These are phyloP conservation scores for Barnettozyma californica DNA, from an alignment of 805 yeast species.

Conservation along the genomic window DNA sequence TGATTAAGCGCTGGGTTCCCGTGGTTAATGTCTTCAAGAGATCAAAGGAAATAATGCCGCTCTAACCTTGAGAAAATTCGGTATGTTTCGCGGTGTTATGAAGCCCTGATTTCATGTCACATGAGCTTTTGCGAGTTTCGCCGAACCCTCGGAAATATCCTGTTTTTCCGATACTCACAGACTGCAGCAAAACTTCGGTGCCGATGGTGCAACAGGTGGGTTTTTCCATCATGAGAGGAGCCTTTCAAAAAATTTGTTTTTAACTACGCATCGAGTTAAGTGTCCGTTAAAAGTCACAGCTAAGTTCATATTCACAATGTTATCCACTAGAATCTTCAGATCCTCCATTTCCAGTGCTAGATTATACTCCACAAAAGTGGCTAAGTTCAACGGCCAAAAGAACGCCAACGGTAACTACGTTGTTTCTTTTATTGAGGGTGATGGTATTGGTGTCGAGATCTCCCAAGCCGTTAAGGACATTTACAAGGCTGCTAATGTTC, in stretches of 20 bases:
- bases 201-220: constrained; percentile 2
- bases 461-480: constrained; percentile 91
- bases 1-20: not conserved
- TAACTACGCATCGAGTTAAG: not conserved
- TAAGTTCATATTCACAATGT: constrained; percentile 58
- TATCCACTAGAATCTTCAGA: constrained; percentile 88
- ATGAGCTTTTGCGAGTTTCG: constrained; percentile 4
- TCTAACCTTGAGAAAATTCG: not conserved
- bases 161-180: not conserved
- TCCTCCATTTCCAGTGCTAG: constrained; percentile 25
- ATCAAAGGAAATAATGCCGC: not conserved
- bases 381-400: constrained; percentile 61
- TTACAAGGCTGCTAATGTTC: constrained; percentile 90
- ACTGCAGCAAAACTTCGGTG: constrained; percentile 6
- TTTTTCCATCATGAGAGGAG: constrained; percentile 1
- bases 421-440: constrained; percentile 97
- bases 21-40: not conserved
- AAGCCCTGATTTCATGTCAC: not conserved
- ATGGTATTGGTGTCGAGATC: constrained; percentile 96
- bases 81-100: not conserved
- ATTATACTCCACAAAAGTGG: constrained; percentile 42
- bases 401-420: constrained; percentile 79
- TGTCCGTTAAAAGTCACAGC: not conserved
- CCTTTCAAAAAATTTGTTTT: constrained; percentile 1
- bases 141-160: not conserved